Evolutionary conservation across 352 stramenopile genomes (phyloP).

Genomic region (Phytophthora podocarpi): DNA sequence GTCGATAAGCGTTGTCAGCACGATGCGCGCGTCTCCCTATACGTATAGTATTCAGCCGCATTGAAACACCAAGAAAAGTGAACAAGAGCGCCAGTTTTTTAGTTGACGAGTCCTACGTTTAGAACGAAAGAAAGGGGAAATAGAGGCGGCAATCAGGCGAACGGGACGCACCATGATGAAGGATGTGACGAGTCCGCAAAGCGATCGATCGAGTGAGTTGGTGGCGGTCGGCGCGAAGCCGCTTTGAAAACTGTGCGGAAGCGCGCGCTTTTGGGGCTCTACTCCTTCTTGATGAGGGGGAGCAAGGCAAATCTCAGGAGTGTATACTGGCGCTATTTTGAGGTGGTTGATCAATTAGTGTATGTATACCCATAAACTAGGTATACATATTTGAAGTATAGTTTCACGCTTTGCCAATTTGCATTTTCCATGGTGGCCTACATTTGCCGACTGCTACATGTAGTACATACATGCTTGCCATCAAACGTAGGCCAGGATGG

Average conservation of each 20-base stretch:
- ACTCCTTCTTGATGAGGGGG: neutral
- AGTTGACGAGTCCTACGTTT: no score
- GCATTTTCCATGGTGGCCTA: no score
- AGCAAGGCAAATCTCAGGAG: neutral
- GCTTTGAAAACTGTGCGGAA: no score
- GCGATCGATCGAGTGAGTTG: neutral
- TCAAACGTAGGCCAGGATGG: no score
- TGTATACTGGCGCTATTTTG: neutral
- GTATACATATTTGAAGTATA: no score
- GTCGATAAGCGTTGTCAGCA: conserved; percentile 69
- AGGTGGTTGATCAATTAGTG: no score
- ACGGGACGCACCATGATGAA: conserved; percentile 25
- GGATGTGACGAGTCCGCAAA: neutral
- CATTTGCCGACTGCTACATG: no score
- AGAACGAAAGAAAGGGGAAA: no score
- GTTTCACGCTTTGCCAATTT: no score
- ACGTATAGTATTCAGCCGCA: neutral
- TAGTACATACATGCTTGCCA: no score
- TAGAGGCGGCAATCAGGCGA: neutral
- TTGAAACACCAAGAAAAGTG: neutral
- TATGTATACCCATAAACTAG: no score
- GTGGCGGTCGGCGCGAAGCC: no score
- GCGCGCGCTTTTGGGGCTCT: conserved; percentile 6
- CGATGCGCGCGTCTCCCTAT: conserved; percentile 67
- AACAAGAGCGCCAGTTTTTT: neutral